Evolutionary conservation across 768 basidiomycete genomes (phyloP).

Genomic region (Mycena sanguinolenta): DNA sequence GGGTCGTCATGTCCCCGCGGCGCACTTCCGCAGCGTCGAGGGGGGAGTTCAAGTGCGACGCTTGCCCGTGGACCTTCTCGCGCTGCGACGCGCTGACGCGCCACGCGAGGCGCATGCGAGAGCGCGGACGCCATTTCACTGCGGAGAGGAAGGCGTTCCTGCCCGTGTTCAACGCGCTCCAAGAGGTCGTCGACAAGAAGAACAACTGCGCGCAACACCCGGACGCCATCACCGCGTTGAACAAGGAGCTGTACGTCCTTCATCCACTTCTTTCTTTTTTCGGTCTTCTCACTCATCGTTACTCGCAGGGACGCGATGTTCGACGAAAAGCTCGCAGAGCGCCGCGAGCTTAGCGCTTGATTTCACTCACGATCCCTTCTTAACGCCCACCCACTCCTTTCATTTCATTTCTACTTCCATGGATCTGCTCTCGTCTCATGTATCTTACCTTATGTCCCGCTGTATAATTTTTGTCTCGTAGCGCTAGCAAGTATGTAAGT

Average conservation of each 20-base stretch:
- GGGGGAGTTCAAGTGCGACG: background rate
- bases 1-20: slow-evolving; percentile 9
- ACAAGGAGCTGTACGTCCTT: background rate
- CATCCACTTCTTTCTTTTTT: background rate
- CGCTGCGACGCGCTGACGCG: background rate
- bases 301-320: background rate
- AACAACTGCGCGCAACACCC: background rate
- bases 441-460: too few relatives aligned
- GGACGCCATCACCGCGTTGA: background rate
- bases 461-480: too few relatives aligned
- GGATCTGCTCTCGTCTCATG: too few relatives aligned
- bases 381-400: too few relatives aligned
- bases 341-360: background rate
- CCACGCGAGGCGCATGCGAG: background rate
- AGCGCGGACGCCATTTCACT: background rate
- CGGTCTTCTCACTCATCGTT: background rate
- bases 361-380: background rate
- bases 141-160: background rate
- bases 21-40: background rate
- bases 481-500: too few relatives aligned
- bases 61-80: background rate
- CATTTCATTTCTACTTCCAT: too few relatives aligned
- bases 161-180: background rate
- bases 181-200: background rate
- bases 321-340: background rate